A percentile compares a stretch with the other conserved stretches of the same genome.
Conservation (phyloP, 495 filamentous ascomycete species). For the Aspergillus ellipticus region DNA sequence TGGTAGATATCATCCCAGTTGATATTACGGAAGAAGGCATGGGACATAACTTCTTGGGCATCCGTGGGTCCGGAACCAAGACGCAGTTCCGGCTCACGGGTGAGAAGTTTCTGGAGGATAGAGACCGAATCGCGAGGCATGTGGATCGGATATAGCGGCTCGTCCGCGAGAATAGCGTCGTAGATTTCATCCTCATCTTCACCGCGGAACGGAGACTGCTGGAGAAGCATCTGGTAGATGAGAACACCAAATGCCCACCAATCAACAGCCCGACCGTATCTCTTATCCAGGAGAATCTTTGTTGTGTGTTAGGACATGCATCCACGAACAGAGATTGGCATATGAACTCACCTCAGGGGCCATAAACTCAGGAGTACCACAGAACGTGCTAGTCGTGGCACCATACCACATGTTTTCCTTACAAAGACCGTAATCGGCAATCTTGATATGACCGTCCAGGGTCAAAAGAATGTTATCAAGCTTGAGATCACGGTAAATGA, state of each 20-base stretch:
- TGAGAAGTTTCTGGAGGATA: conserved; percentile 95
- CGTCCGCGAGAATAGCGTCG: conserved; percentile 96
- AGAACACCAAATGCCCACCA: conserved; percentile 99
- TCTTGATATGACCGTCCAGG: conserved; percentile 96
- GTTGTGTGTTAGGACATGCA: conserved; percentile 14
- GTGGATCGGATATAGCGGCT: conserved; percentile 96
- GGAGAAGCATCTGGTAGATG: conserved; percentile 99
- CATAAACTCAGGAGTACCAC: conserved; percentile 99
- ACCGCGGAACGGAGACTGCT: conserved; percentile 97
- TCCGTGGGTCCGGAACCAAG: conserved; percentile 94
- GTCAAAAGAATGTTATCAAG: conserved; percentile 97
- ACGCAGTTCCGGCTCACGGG: conserved; percentile 87
- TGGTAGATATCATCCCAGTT: conserved; percentile 99
- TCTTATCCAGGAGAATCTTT: conserved; percentile 95
- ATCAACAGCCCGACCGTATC: conserved; percentile 97
- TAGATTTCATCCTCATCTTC: conserved; percentile 99
- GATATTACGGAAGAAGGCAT: conserved; percentile 95
- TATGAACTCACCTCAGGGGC: conserved; percentile 75
- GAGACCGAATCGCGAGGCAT: conserved; percentile 98
- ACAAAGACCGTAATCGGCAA: conserved; percentile 97
- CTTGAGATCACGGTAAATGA: conserved; percentile 99
- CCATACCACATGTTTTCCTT: conserved; percentile 99
- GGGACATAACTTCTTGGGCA: conserved; percentile 98
- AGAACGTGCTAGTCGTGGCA: conserved; percentile 95
- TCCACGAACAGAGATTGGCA: background rate